These are phyloP conservation scores for Trichoderma orchidacearum DNA, from an alignment of 495 filamentous ascomycete species.

Conservation along the genomic window DNA sequence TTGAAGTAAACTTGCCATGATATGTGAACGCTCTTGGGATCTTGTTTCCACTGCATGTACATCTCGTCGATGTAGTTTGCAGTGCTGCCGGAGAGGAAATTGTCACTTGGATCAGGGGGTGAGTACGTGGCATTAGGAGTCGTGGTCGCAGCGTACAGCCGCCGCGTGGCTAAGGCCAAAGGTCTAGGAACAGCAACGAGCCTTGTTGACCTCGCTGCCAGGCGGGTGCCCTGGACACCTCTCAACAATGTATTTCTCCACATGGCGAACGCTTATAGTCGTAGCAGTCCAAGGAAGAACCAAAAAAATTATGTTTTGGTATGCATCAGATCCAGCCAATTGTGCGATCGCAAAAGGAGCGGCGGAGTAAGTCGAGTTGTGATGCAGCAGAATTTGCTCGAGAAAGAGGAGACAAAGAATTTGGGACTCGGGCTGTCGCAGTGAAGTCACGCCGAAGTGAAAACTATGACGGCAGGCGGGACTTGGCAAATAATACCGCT, in stretches of 20 bases:
- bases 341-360: slow-evolving; percentile 19
- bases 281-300: background rate
- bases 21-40: slow-evolving; percentile 86
- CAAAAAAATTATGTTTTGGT: slow-evolving; percentile 5
- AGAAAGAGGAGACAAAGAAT: background rate
- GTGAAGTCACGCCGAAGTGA: too few relatives aligned
- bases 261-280: background rate
- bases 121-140: slow-evolving; percentile 11
- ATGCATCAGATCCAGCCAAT: slow-evolving; percentile 3
- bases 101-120: slow-evolving; percentile 70
- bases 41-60: slow-evolving; percentile 93
- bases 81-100: slow-evolving; percentile 85
- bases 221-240: background rate
- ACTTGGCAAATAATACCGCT: too few relatives aligned
- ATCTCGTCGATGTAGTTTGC: slow-evolving; percentile 99
- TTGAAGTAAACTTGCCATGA: slow-evolving; percentile 99
- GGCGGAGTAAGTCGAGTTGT: slow-evolving; percentile 38
- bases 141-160: background rate
- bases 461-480: too few relatives aligned
- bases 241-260: background rate
- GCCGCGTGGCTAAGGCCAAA: background rate
- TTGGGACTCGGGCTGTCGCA: background rate
- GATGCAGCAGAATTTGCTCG: background rate
- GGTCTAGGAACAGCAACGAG: background rate
- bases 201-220: background rate